A percentile compares a stretch with the other conserved stretches of the same genome.
phyloP scores from a whole-genome alignment of 305 asterid species.

The Caryopteris hybrid region DNA sequence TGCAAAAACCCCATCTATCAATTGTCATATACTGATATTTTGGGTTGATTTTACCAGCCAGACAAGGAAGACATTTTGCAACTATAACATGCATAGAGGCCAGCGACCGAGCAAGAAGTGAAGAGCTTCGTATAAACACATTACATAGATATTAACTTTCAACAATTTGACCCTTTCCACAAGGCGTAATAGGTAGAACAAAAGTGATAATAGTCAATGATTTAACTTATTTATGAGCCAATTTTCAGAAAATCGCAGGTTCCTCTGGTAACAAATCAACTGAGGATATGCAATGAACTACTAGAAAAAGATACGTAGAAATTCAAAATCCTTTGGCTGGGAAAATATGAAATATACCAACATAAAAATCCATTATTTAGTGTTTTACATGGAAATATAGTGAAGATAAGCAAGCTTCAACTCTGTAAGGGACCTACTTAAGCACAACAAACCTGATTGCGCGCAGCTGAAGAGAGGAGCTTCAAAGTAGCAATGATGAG shows the following conservation, averaged over 20 bases:
- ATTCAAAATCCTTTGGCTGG: neutral
- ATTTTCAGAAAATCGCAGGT: neutral
- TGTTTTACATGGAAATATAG: neutral
- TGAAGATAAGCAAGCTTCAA: constrained; percentile 8
- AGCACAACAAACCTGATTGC: constrained; percentile 56
- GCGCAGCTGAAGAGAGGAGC: constrained; percentile 75
- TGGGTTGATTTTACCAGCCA: neutral
- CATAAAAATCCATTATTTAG: neutral
- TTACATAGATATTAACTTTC: neutral
- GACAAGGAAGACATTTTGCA: neutral
- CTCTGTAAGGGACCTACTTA: neutral
- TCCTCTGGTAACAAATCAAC: neutral
- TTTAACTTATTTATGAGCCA: constrained; percentile 7
- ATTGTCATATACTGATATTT: neutral
- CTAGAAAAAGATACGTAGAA: neutral
- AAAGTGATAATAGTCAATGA: neutral
- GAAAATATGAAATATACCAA: neutral
- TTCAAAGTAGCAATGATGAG: constrained; percentile 54
- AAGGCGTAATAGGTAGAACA: neutral
- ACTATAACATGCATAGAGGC: neutral
- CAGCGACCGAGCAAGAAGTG: neutral
- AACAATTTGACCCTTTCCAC: neutral
- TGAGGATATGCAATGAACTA: neutral
- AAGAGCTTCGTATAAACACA: neutral
- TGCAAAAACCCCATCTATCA: neutral